Percentiles rank a stretch among this genome's conserved stretches.
phyloP scores from a whole-genome alignment of 169 alveolate species.

The Perkinsus olseni region DNA sequence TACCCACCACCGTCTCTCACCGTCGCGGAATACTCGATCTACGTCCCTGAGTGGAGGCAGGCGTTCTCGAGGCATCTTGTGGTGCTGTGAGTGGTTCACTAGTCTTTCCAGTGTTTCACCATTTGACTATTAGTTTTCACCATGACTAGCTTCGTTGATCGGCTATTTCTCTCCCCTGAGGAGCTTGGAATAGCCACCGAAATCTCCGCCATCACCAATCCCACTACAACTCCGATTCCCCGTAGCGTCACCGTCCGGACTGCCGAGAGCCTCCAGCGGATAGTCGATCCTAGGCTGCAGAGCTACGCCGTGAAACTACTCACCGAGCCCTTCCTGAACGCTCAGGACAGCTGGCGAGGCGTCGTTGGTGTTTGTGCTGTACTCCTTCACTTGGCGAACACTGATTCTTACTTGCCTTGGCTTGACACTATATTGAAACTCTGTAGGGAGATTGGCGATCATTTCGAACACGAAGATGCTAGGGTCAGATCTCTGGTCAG shows the following conservation, averaged over 20 bases:
- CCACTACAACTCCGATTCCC: not conserved
- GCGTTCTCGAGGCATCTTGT: too few relatives aligned
- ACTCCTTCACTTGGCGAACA: not conserved
- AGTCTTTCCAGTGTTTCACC: too few relatives aligned
- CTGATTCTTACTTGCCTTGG: not conserved
- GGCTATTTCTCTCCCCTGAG: not conserved
- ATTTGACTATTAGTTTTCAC: not conserved
- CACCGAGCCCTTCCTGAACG: not conserved
- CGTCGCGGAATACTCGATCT: too few relatives aligned
- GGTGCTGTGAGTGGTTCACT: too few relatives aligned
- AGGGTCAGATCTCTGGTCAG: not conserved
- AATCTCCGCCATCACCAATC: not conserved
- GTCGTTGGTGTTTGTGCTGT: not conserved
- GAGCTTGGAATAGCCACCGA: not conserved
- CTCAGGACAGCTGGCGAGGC: not conserved
- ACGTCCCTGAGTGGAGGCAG: too few relatives aligned
- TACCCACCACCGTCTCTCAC: too few relatives aligned
- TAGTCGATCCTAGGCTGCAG: not conserved
- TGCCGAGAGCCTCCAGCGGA: not conserved
- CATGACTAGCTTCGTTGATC: not conserved
- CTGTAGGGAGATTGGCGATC: not conserved
- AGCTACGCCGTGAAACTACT: not conserved
- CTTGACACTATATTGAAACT: not conserved
- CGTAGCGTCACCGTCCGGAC: not conserved
- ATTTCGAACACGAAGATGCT: not conserved